phyloP scores from a whole-genome alignment of 768 basidiomycete species.

The Mycena floridula region DNA sequence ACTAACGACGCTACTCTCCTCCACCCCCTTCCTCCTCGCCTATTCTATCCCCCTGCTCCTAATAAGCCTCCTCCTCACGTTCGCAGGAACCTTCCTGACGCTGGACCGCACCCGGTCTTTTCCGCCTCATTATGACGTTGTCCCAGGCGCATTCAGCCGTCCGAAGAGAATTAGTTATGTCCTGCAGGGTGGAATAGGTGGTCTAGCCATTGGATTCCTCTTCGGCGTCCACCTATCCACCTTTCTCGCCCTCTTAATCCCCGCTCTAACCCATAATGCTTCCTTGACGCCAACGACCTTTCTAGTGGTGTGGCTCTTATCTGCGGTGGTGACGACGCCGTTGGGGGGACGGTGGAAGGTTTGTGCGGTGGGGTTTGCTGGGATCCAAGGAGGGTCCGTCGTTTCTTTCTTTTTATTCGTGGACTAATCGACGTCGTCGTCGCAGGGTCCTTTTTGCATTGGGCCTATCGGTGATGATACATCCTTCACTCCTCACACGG shows the following conservation, averaged over 20 bases:
- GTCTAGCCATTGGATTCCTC: conserved; percentile 48
- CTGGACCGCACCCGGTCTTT: conserved; percentile 66
- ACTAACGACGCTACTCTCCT: conserved; percentile 29
- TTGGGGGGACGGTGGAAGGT: conserved; percentile 51
- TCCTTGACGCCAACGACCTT: conserved; percentile 45
- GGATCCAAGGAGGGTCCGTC: conserved; percentile 53
- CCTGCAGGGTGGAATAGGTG: conserved; percentile 61
- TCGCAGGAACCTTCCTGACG: conserved; percentile 67
- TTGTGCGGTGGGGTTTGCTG: conserved; percentile 40
- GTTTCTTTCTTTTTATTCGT: too few relatives aligned
- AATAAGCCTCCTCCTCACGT: conserved; percentile 48
- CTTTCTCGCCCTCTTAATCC: conserved; percentile 52
- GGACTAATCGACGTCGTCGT: too few relatives aligned
- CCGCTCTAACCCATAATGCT: conserved; percentile 38
- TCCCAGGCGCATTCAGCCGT: conserved; percentile 27
- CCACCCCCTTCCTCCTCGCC: conserved; percentile 44
- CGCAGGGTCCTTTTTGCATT: conserved; percentile 38
- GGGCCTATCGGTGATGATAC: conserved; percentile 47
- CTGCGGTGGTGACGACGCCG: conserved; percentile 39
- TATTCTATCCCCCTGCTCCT: conserved; percentile 59
- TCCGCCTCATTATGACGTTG: conserved; percentile 31
- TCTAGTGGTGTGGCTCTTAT: conserved; percentile 53
- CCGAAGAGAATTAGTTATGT: conserved; percentile 28
- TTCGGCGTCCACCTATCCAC: conserved; percentile 62
- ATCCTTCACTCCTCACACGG: conserved; percentile 45